A percentile compares a stretch with the other conserved stretches of the same genome.
These are phyloP conservation scores for Wallacemonas sp. DNA, from an alignment of 208 protist species.

Conservation along the genomic window DNA sequence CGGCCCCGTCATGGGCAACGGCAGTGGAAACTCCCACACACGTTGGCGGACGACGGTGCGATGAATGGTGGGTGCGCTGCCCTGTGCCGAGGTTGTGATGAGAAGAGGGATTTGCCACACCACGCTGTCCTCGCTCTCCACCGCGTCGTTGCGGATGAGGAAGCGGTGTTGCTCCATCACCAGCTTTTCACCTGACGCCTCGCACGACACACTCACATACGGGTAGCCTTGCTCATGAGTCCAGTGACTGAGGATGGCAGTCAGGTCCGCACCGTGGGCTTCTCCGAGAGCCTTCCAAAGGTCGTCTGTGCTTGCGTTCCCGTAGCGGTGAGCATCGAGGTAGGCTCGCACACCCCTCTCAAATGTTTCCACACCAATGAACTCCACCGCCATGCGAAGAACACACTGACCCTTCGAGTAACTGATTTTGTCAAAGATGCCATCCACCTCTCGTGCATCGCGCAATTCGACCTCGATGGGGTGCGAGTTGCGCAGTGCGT, in stretches of 20 bases:
- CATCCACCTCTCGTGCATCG: slow-evolving; percentile 86
- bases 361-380: slow-evolving; percentile 82
- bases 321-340: slow-evolving; percentile 69
- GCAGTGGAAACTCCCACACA: slow-evolving; percentile 9
- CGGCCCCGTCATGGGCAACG: not conserved
- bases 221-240: slow-evolving; percentile 76
- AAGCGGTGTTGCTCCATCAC: slow-evolving; percentile 43
- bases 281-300: slow-evolving; percentile 84
- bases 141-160: slow-evolving; percentile 32
- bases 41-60: slow-evolving; percentile 6
- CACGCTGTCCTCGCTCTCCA: slow-evolving; percentile 31
- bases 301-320: slow-evolving; percentile 76
- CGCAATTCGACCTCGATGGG: slow-evolving; percentile 88
- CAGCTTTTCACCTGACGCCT: slow-evolving; percentile 4
- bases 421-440: slow-evolving; percentile 93
- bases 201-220: slow-evolving; percentile 32
- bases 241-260: slow-evolving; percentile 63
- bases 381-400: slow-evolving; percentile 85
- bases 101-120: slow-evolving; percentile 74
- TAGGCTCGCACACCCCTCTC: slow-evolving; percentile 73
- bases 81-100: slow-evolving; percentile 9
- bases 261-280: slow-evolving; percentile 54
- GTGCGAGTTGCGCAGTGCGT: slow-evolving; percentile 85
- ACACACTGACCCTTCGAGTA: slow-evolving; percentile 89
- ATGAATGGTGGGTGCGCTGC: slow-evolving; percentile 9